Evolutionary conservation across 116 monocot species (phyloP), one percentile per base, ranked within the genome.

Genomic region (Iris pallida): DNA sequence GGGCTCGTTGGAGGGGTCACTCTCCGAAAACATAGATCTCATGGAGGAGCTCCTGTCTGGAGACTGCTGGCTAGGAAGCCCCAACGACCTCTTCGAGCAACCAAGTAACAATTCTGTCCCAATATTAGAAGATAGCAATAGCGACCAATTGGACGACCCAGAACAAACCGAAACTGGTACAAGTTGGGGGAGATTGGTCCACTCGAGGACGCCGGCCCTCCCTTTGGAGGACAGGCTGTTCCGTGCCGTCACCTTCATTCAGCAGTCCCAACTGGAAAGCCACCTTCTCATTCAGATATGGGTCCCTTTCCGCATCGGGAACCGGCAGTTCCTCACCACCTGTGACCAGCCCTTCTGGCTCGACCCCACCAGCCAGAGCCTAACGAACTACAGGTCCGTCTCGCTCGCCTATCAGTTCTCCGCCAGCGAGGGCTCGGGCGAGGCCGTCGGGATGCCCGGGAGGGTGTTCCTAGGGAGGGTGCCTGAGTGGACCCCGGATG

Each of bases 401-500:
- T 95, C 94, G 6, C 73, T 53, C 11, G 51, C 44, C 18, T 95
- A 83, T 62, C 66, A 79, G 11, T 90, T 95, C 66, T 69, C 88
- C 3, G 83, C 94, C 11, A 86, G 88, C 20, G 83, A 79, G 45
- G 64, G 55, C 47, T 81, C 90, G 1, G 41, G 60, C 17, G 83
- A 77, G 54, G 78, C 63, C 0, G 49, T 71, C 49, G 94, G 94
- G 0, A 74, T 95, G 80, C 94, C 94, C 2, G 94, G 94, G 45
- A 68, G 94, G 45, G 94, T 95, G 49, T 95, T 95, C 53, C 8
- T 90, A 4, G 81, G 88, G 55, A 80, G 73, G 53, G 47, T 90
- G n/a, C 95, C 95, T 1, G 95, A 95, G 43, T 95, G 95, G 95
- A 88, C 90, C 2, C 95, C 94, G 3, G 94, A 95, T 80, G 94